Conservation (phyloP, 1,284 basidiomycete genomes). For the Ustilago vetiveriae region DNA sequence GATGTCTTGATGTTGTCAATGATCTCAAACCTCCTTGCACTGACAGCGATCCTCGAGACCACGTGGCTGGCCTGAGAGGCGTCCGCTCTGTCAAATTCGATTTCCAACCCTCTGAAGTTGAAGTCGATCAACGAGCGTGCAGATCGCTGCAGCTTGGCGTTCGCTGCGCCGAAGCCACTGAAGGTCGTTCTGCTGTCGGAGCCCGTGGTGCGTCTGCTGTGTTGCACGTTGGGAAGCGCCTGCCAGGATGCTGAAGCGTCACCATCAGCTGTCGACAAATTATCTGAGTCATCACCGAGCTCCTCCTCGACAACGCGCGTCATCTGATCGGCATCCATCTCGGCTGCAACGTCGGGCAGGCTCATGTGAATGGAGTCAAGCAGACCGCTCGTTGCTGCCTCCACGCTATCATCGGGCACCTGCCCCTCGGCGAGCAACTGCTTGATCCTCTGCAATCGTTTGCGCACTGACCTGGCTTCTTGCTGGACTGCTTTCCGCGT, state of each 20-base stretch:
- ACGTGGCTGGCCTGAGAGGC: constrained; percentile 24
- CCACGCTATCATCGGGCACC: constrained; percentile 80
- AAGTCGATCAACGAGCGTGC: constrained; percentile 86
- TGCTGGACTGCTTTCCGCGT: constrained; percentile 88
- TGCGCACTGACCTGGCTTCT: constrained; percentile 85
- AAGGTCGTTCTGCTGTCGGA: neutral
- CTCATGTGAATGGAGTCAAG: constrained; percentile 86
- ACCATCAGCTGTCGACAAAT: constrained; percentile 31
- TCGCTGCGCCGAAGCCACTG: neutral
- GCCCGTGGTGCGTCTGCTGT: neutral
- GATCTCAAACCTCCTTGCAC: constrained; percentile 77
- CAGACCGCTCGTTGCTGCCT: constrained; percentile 80
- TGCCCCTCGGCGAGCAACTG: constrained; percentile 94
- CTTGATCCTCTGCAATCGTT: constrained; percentile 85
- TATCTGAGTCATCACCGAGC: constrained; percentile 73
- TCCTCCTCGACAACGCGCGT: constrained; percentile 88
- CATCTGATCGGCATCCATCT: constrained; percentile 70
- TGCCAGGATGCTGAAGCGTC: constrained; percentile 53
- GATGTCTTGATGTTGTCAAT: constrained; percentile 97
- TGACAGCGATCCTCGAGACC: constrained; percentile 47
- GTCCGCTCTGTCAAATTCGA: constrained; percentile 64
- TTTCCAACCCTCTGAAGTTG: constrained; percentile 74
- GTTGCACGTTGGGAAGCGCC: constrained; percentile 27
- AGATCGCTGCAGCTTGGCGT: constrained; percentile 77
- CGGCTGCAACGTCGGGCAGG: constrained; percentile 34